Evolutionary conservation across 768 basidiomycete species (phyloP).

Genomic region (Leccinum truebloodii): DNA sequence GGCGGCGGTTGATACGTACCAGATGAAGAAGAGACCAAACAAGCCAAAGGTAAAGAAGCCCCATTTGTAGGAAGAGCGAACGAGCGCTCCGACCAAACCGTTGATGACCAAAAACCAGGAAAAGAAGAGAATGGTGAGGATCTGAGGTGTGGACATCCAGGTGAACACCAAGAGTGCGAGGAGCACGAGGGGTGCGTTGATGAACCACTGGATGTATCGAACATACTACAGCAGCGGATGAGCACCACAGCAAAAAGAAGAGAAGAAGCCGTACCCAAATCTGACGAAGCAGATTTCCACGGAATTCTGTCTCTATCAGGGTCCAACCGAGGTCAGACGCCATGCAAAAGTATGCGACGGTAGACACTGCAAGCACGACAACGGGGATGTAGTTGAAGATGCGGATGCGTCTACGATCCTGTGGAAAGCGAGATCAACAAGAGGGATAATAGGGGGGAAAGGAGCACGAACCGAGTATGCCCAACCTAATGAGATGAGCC

Average conservation of each 20-base stretch:
- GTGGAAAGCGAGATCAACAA: background rate
- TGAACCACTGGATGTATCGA: constrained; percentile 57
- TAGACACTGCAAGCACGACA: constrained; percentile 46
- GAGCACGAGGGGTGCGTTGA: constrained; percentile 54
- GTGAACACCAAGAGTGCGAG: constrained; percentile 48
- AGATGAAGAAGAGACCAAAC: constrained; percentile 49
- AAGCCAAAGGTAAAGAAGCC: constrained; percentile 50
- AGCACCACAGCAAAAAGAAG: background rate
- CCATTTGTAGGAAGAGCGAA: constrained; percentile 54
- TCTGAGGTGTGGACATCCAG: constrained; percentile 48
- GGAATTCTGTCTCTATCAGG: constrained; percentile 41
- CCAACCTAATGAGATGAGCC: constrained; percentile 40
- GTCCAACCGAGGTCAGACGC: constrained; percentile 56
- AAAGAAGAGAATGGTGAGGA: constrained; percentile 41
- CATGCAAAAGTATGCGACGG: constrained; percentile 54
- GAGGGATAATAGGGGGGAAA: background rate
- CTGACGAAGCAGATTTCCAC: constrained; percentile 34
- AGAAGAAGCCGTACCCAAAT: constrained; percentile 40
- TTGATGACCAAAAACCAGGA: constrained; percentile 46
- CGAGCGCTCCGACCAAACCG: constrained; percentile 53
- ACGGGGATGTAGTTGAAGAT: constrained; percentile 52
- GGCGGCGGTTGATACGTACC: constrained; percentile 34
- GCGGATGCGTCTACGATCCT: constrained; percentile 42
- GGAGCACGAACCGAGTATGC: constrained; percentile 27
- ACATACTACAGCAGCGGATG: constrained; percentile 39